Conservation (phyloP, 192 early-diverging fungal genomes). For the Blastocladiella britannica region DNA sequence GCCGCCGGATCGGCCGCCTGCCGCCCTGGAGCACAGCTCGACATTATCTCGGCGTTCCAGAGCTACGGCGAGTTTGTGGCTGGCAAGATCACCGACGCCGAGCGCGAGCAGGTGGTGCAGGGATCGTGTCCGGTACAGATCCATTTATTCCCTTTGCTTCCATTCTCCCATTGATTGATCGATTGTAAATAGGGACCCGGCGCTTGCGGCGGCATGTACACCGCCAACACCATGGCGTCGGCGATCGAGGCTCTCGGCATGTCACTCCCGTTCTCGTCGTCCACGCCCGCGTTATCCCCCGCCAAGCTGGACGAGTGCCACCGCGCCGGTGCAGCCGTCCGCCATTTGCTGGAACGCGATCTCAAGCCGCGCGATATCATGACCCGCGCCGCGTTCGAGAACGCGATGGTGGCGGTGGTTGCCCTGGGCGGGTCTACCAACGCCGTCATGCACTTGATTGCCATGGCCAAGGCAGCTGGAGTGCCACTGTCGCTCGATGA, state of each 20-base stretch:
- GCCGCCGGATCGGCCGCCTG: constrained; percentile 38
- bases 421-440: constrained; percentile 95
- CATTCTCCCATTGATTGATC: too few species aligned
- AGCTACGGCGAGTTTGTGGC: constrained; percentile 79
- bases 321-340: constrained; percentile 64
- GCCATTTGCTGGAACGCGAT: constrained; percentile 69
- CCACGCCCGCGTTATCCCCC: constrained; percentile 74
- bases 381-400: constrained; percentile 85
- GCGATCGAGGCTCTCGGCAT: constrained; percentile 96
- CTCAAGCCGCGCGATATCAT: constrained; percentile 92
- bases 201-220: constrained; percentile 99
- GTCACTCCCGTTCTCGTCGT: constrained; percentile 86
- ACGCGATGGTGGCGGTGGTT: constrained; percentile 85
- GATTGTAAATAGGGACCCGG: too few species aligned
- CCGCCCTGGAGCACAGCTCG: constrained; percentile 46
- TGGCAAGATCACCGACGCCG: constrained; percentile 71
- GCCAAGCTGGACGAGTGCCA: constrained; percentile 78
- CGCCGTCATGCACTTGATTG: constrained; percentile 85
- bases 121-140: constrained; percentile 41
- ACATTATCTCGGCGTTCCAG: constrained; percentile 96
- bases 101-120: constrained; percentile 51
- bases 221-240: constrained; percentile 92
- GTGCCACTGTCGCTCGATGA: constrained; percentile 76
- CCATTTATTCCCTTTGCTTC: too few species aligned
- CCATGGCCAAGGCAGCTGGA: constrained; percentile 62